These are phyloP conservation scores for Trichosporon sp. DNA, from an alignment of 1,284 basidiomycete species.

Conservation along the genomic window DNA sequence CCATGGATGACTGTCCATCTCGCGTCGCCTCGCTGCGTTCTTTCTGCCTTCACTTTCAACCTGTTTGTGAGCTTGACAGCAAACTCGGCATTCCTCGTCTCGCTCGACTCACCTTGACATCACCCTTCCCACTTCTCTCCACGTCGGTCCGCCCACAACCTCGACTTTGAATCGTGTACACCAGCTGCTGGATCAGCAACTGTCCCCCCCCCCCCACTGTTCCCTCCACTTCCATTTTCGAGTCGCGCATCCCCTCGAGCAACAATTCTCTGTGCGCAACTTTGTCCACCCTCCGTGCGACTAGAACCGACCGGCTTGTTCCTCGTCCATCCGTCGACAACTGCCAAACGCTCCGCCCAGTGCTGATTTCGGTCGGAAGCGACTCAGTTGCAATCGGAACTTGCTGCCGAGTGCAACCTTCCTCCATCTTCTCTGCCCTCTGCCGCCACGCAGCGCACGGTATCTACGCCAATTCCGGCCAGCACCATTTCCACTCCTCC, in stretches of 20 bases:
- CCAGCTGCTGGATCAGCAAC: not conserved
- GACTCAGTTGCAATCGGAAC: not conserved
- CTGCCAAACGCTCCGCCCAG: not conserved
- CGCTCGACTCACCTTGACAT: conserved; percentile 2
- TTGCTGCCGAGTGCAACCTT: not conserved
- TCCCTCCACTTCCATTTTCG: conserved; percentile 12
- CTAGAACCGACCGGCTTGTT: not conserved
- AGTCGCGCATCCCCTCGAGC: not conserved
- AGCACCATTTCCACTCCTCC: not conserved
- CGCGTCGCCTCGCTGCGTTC: not conserved
- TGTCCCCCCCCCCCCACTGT: not conserved
- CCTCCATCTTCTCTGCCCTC: not conserved
- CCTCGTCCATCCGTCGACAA: not conserved
- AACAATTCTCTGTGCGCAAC: conserved; percentile 5
- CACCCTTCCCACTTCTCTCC: not conserved
- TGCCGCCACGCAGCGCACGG: conserved; percentile 6
- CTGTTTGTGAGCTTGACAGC: not conserved
- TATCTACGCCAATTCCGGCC: not conserved
- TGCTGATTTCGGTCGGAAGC: not conserved
- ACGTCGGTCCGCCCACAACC: not conserved
- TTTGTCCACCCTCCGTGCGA: not conserved
- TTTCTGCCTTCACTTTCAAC: not conserved
- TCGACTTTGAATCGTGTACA: not conserved
- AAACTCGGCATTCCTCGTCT: not conserved
- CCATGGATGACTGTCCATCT: not conserved